phyloP scores from a whole-genome alignment of 2,329 filamentous ascomycete genomes.

The Cryphonectria radicalis region DNA sequence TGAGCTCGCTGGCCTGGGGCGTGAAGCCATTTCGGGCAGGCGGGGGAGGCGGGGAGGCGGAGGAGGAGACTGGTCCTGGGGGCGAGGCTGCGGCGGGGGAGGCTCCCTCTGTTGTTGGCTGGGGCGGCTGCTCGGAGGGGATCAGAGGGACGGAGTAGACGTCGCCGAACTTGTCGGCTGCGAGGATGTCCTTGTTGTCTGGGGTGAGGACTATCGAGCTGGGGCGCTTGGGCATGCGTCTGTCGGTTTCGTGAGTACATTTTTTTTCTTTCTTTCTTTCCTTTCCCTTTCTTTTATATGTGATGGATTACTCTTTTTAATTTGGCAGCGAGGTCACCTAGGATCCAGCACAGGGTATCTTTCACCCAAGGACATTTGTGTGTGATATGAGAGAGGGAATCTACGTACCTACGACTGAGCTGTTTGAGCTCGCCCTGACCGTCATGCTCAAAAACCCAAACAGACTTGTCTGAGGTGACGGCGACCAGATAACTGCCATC shows the following conservation, averaged over 20 bases:
- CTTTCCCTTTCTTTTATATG: too few relatives aligned
- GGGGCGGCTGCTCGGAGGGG: slow-evolving; percentile 32
- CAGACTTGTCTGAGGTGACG: slow-evolving; percentile 87
- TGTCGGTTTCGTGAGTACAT: slow-evolving; percentile 45
- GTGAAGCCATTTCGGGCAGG: slow-evolving; percentile 43
- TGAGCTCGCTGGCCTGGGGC: slow-evolving; percentile 61
- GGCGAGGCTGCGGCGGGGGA: slow-evolving; percentile 17
- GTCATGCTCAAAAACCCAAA: slow-evolving; percentile 79
- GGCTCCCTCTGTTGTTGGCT: slow-evolving; percentile 8
- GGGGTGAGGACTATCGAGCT: slow-evolving; percentile 73
- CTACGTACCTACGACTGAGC: slow-evolving; percentile 70
- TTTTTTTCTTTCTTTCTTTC: too few relatives aligned
- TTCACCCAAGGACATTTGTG: neutral
- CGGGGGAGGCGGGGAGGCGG: slow-evolving; percentile 35
- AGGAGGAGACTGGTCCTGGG: slow-evolving; percentile 30
- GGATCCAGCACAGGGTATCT: neutral
- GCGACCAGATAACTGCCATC: slow-evolving; percentile 73
- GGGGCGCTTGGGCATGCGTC: slow-evolving; percentile 87
- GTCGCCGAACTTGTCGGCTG: slow-evolving; percentile 95
- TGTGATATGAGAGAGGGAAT: slow-evolving; percentile 7
- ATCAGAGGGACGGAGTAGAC: slow-evolving; percentile 86
- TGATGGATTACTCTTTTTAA: neutral
- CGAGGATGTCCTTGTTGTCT: slow-evolving; percentile 74
- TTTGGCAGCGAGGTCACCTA: neutral
- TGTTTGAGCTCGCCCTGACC: slow-evolving; percentile 64